phyloP scores from a whole-genome alignment of 495 filamentous ascomycete species.

The Clohesyomyces aquaticus region DNA sequence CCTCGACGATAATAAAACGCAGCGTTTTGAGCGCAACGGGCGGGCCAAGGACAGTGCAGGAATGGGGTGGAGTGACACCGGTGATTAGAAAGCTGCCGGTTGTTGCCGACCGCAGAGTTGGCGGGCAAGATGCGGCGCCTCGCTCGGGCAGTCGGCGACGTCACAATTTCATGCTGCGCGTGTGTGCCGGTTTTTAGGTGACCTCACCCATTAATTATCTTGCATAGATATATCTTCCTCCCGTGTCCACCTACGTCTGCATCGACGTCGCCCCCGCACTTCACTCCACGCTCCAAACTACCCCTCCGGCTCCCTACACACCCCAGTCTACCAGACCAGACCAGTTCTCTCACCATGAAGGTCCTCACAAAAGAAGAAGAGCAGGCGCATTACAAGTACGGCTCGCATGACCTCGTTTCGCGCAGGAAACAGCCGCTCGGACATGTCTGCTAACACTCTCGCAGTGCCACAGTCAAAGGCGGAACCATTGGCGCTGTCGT shows the following conservation, averaged over 20 bases:
- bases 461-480: slow-evolving; percentile 73
- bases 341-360: slow-evolving; percentile 73
- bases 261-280: slow-evolving; percentile 1
- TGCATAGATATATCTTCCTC: slow-evolving; percentile 1
- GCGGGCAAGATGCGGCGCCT: neutral
- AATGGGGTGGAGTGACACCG: neutral
- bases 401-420: neutral
- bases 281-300: neutral
- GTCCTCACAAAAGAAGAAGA: slow-evolving; percentile 93
- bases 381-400: slow-evolving; percentile 64
- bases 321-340: neutral
- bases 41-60: neutral
- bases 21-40: too few relatives aligned
- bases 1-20: neutral
- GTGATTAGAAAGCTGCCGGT: neutral
- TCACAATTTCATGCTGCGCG: slow-evolving; percentile 11
- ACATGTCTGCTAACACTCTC: slow-evolving; percentile 50
- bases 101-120: slow-evolving; percentile 2
- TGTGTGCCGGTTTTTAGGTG: neutral
- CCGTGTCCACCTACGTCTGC: too few relatives aligned
- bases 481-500: slow-evolving; percentile 69
- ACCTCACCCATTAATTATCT: neutral
- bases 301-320: neutral
- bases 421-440: neutral
- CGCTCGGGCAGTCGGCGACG: slow-evolving; percentile 28